phyloP scores from a whole-genome alignment of 352 stramenopile genomes.

The Globisporangium emineosum region DNA sequence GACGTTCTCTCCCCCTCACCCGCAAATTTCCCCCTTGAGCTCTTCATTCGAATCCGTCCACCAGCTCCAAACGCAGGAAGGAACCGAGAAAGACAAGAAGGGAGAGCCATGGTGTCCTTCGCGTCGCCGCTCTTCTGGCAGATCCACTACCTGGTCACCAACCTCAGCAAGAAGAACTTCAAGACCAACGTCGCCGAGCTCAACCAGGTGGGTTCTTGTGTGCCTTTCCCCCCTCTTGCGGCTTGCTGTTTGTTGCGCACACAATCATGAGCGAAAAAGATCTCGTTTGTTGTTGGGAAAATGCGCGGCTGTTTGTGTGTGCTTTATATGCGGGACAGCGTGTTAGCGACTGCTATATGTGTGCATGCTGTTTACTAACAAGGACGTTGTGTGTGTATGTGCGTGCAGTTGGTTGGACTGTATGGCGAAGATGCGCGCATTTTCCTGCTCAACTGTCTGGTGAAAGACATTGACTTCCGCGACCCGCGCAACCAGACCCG shows the following conservation, averaged over 20 bases:
- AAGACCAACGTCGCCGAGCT: conserved; percentile 91
- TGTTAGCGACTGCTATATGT: background rate
- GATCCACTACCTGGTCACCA: conserved; percentile 92
- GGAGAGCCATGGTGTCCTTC: conserved; percentile 80
- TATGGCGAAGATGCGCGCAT: conserved; percentile 91
- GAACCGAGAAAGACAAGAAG: conserved; percentile 18
- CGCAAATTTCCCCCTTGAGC: background rate
- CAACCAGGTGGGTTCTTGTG: conserved; percentile 71
- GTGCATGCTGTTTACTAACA: background rate
- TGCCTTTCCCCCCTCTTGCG: conserved; percentile 8
- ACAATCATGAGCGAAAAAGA: background rate
- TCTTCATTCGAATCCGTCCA: conserved; percentile 10
- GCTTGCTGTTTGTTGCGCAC: conserved; percentile 24
- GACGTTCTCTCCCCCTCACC: conserved; percentile 5
- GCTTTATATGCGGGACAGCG: background rate
- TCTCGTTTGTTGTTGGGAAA: conserved; percentile 4
- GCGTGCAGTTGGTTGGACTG: conserved; percentile 80
- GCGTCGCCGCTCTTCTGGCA: conserved; percentile 92
- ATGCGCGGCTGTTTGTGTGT: background rate
- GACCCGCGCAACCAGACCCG: conserved; percentile 79
- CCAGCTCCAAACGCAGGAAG: conserved; percentile 2
- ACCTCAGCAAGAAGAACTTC: conserved; percentile 94
- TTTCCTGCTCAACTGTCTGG: conserved; percentile 89
- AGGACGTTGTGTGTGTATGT: background rate
- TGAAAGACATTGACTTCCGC: conserved; percentile 90